Evolutionary conservation across 2,329 filamentous ascomycete genomes (phyloP).

Genomic region (Chaetomiaceae sp.): DNA sequence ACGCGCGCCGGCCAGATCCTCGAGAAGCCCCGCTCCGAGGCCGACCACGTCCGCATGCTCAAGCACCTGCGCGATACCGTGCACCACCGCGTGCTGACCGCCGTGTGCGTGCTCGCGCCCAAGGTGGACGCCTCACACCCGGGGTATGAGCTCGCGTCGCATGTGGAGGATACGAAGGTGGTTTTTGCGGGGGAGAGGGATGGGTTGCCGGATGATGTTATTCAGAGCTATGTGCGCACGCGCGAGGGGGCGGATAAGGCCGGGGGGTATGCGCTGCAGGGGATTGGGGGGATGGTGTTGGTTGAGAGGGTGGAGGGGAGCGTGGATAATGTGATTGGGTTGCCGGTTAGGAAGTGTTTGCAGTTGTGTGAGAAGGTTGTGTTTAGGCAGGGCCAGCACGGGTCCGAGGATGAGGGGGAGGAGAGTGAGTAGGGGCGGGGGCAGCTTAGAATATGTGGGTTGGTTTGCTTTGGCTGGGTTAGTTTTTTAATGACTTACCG

Average conservation of each 20-base stretch:
- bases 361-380: slow-evolving; percentile 85
- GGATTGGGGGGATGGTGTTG: slow-evolving; percentile 76
- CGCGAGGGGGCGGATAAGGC: slow-evolving; percentile 94
- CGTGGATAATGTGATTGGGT: slow-evolving; percentile 89
- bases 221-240: slow-evolving; percentile 73
- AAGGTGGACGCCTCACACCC: slow-evolving; percentile 74
- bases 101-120: slow-evolving; percentile 78
- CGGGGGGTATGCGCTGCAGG: slow-evolving; percentile 92
- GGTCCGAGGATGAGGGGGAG: slow-evolving; percentile 49
- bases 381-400: slow-evolving; percentile 64
- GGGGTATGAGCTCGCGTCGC: slow-evolving; percentile 75
- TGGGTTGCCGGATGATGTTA: slow-evolving; percentile 69
- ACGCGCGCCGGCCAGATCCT: slow-evolving; percentile 70
- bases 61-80: slow-evolving; percentile 71
- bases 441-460: no score
- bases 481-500: no score
- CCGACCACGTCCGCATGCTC: slow-evolving; percentile 79
- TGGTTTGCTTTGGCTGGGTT: no score
- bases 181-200: slow-evolving; percentile 65
- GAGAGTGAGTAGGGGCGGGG: slow-evolving; percentile 36
- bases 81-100: slow-evolving; percentile 79
- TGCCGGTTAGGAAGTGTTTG: slow-evolving; percentile 75
- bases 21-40: slow-evolving; percentile 82
- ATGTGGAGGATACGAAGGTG: slow-evolving; percentile 90
- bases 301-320: slow-evolving; percentile 85